phyloP scores from a whole-genome alignment of 176 grass and related monocot species.

The Avena sativa region DNA sequence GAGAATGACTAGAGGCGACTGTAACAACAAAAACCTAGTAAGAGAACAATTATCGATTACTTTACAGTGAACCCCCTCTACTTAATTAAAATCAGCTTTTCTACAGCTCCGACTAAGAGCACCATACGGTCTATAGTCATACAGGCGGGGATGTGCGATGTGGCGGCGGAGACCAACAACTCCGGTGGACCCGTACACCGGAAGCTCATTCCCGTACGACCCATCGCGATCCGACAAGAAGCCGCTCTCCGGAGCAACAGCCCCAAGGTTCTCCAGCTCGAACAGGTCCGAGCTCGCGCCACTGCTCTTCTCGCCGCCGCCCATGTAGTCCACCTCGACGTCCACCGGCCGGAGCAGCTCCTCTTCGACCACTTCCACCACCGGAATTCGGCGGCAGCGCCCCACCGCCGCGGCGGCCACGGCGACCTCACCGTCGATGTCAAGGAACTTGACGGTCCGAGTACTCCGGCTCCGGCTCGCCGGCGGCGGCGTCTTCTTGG shows the following conservation, averaged over 20 bases:
- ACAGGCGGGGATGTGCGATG: conserved; percentile 29
- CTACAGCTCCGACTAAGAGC: conserved; percentile 41
- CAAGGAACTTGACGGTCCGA: conserved; percentile 58
- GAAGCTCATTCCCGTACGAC: conserved; percentile 63
- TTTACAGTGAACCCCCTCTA: conserved; percentile 8
- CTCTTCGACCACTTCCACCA: conserved; percentile 53
- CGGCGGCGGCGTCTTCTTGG: conserved; percentile 60
- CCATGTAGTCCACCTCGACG: background rate
- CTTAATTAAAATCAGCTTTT: background rate
- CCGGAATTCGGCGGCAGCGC: conserved; percentile 33
- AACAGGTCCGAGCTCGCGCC: conserved; percentile 91
- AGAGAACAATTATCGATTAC: background rate
- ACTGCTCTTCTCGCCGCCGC: conserved; percentile 57
- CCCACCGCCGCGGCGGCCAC: conserved; percentile 38
- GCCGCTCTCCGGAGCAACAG: conserved; percentile 16
- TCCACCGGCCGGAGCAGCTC: conserved; percentile 46
- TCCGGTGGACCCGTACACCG: conserved; percentile 83
- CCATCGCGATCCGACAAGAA: background rate
- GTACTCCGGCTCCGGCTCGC: conserved; percentile 42
- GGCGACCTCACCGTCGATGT: conserved; percentile 47
- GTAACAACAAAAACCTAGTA: background rate
- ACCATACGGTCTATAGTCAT: conserved; percentile 25
- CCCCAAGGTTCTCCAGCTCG: conserved; percentile 74
- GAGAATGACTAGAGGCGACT: background rate
- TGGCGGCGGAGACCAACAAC: conserved; percentile 29